Evolutionary conservation across 2,329 filamentous ascomycete genomes (phyloP), one percentile per base, ranked within the genome.

Genomic region (Fusarium liriodendri): DNA sequence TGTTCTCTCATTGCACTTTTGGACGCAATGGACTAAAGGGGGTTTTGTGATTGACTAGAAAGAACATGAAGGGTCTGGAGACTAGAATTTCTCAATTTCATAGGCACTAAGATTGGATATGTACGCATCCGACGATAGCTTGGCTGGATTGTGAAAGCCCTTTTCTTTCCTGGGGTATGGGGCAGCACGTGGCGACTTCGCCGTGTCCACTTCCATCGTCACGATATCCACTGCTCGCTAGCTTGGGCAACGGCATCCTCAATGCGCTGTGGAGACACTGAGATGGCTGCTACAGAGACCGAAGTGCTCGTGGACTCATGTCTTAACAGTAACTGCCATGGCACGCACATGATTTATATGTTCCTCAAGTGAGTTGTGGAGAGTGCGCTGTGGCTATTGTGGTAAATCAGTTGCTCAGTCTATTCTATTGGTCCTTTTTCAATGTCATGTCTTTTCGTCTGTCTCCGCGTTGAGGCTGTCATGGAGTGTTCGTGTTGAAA

Each of bases 401-500:
- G 13, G 20, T 50, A 16, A 32, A 25, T 50, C 40, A 37, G 42
- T 27, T 25, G 22, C 25, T 38, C 5, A 16, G 20, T 54, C 32
- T 54, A 62, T 54, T 32, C 32, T 38, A 54, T 27, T 7, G 13
- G 9, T 52, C 16, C 37, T 27, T 25, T 52, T 54, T 22, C 20
- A 38, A 50, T 22, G n/a, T 18, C 35, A 38, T 54, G 1, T 54
- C 50, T 37, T 14, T 45, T 20, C 42, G 27, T 20, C 20, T 14
- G 7, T 66, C 64, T 54, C 68, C 52, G 71, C 71, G 68, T 74
- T 74, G 71, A 74, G 61, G 71, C 71, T 63, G 8, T 42, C 33
- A 11, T 68, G 68, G 71, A 74, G 68, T 62, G 33, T 35, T 40
- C 18, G 62, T 74, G 71, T 74, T 74, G 68, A 74, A 74, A 62